Conservation (phyloP, 108 stramenopile species). For the Cylindrotheca closterium region DNA sequence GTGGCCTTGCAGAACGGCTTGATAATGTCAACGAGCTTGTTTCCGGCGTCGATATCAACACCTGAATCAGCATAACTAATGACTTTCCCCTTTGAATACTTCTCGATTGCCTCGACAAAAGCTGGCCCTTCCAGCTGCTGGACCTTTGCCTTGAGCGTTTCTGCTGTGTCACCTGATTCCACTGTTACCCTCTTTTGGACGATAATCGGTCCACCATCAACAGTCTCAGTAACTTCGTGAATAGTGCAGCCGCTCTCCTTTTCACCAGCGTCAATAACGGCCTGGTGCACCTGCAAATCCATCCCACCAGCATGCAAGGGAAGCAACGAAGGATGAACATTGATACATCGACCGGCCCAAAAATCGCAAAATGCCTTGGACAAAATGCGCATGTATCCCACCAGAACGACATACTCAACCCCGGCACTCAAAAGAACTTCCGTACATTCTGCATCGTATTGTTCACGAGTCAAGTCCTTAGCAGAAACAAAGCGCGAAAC, state of each 20-base stretch:
- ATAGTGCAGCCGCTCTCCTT: constrained; percentile 96
- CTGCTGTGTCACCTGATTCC: constrained; percentile 87
- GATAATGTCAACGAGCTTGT: constrained; percentile 93
- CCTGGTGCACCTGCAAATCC: constrained; percentile 96
- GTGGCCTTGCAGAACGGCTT: constrained; percentile 96
- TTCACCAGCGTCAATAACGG: constrained; percentile 93
- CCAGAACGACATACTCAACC: constrained; percentile 90
- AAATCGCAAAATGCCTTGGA: constrained; percentile 83
- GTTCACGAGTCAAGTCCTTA: constrained; percentile 79
- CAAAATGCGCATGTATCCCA: constrained; percentile 99
- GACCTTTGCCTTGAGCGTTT: constrained; percentile 93
- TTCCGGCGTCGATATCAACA: constrained; percentile 96
- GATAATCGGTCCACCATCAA: constrained; percentile 96
- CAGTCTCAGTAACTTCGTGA: constrained; percentile 95
- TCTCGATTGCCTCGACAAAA: constrained; percentile 93
- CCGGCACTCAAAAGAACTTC: constrained; percentile 85
- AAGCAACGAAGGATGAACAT: constrained; percentile 98
- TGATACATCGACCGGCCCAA: constrained; percentile 93
- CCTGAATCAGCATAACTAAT: constrained; percentile 96
- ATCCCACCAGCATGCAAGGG: constrained; percentile 99
- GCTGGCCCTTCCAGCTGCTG: constrained; percentile 95
- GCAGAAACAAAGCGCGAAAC: constrained; percentile 77
- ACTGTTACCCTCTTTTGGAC: constrained; percentile 89
- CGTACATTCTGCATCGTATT: constrained; percentile 93
- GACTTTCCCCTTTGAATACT: constrained; percentile 61